These are phyloP conservation scores for Penicillium sp. DNA, from an alignment of 2,329 filamentous ascomycete species.

Conservation along the genomic window DNA sequence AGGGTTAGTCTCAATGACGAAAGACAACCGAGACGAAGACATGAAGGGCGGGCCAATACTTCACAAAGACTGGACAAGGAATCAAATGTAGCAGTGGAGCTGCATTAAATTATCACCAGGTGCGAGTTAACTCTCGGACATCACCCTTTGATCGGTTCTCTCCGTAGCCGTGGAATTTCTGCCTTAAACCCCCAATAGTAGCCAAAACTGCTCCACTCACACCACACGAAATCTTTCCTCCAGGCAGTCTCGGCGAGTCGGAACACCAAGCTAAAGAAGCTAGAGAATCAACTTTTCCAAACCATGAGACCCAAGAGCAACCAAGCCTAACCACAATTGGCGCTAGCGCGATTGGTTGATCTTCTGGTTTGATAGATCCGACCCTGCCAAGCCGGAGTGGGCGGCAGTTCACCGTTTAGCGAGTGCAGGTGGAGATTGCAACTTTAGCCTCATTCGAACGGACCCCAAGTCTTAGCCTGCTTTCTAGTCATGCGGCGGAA, in stretches of 20 bases:
- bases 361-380: neutral
- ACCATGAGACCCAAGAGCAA: conserved; percentile 3
- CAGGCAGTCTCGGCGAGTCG: neutral
- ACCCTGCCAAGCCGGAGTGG: conserved; percentile 11
- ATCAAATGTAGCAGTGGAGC: neutral
- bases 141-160: neutral
- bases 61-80: neutral
- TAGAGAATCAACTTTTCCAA: neutral
- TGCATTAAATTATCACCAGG: neutral
- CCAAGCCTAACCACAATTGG: neutral
- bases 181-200: neutral
- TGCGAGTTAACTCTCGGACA: neutral
- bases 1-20: too few relatives aligned
- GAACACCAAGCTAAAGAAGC: neutral
- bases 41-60: too few relatives aligned
- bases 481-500: neutral
- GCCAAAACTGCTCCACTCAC: neutral
- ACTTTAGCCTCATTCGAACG: conserved; percentile 11
- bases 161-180: neutral
- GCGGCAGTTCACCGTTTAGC: conserved; percentile 4
- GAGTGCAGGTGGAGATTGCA: conserved; percentile 10
- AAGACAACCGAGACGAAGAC: too few relatives aligned
- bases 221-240: neutral
- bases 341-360: conserved; percentile 2
- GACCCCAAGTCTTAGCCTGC: neutral